These are phyloP conservation scores for Arctostaphylos glauca DNA, from an alignment of 148 eudicot genomes.

Conservation along the genomic window DNA sequence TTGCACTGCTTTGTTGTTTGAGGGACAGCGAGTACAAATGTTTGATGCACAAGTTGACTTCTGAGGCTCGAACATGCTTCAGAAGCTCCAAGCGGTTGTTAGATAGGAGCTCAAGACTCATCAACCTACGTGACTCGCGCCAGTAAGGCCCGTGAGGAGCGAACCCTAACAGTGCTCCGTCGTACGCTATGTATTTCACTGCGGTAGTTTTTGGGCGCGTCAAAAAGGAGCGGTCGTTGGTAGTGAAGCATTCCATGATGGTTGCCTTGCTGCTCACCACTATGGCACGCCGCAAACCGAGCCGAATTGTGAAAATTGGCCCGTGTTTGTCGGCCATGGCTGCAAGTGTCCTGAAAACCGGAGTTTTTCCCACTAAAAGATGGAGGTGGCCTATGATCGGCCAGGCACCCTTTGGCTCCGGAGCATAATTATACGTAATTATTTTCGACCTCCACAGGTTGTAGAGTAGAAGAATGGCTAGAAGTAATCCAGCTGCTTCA, in stretches of 20 bases:
- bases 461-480: not conserved
- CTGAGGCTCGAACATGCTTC: not conserved
- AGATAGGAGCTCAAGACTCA: not conserved
- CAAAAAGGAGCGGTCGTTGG: not conserved
- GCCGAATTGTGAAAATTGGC: not conserved
- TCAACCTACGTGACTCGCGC: not conserved
- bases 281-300: not conserved
- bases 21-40: not conserved
- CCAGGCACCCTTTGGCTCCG: slow-evolving; percentile 4
- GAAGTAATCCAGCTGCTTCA: too few species aligned
- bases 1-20: not conserved
- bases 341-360: not conserved
- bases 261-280: slow-evolving; percentile 11
- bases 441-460: too few species aligned
- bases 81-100: not conserved
- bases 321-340: slow-evolving; percentile 1
- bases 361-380: not conserved
- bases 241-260: slow-evolving; percentile 1
- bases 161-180: not conserved
- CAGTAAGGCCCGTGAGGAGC: not conserved
- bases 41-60: not conserved
- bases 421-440: not conserved
- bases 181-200: not conserved
- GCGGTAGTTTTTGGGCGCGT: not conserved
- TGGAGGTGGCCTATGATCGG: not conserved